Conservation (phyloP, 768 basidiomycete species). For the Mrakia blollopis region DNA sequence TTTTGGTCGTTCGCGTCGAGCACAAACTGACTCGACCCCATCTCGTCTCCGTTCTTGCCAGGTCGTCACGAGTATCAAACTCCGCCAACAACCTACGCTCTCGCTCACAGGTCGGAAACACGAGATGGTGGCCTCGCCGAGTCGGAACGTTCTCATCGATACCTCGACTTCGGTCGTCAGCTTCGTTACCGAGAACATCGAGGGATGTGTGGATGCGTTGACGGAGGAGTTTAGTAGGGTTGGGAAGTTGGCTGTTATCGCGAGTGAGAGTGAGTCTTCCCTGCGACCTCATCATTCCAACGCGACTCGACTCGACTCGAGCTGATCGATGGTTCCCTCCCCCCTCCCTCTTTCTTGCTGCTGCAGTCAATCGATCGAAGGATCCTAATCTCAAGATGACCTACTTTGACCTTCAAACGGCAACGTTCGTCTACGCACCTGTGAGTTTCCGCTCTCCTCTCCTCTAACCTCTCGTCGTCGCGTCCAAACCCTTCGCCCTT, state of each 20-base stretch:
- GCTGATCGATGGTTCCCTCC: neutral
- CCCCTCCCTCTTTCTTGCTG: conserved; percentile 6
- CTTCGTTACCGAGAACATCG: conserved; percentile 78
- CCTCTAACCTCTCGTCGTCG: neutral
- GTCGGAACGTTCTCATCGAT: conserved; percentile 82
- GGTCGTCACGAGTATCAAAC: conserved; percentile 83
- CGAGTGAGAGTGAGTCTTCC: conserved; percentile 63
- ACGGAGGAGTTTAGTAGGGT: conserved; percentile 88
- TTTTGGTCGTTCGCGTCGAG: too few relatives aligned
- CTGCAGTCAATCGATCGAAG: conserved; percentile 78
- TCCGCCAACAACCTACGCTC: conserved; percentile 44
- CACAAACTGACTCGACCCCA: too few relatives aligned
- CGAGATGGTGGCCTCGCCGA: conserved; percentile 62
- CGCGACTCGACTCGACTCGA: neutral
- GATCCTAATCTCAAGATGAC: conserved; percentile 68
- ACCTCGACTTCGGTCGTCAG: conserved; percentile 81
- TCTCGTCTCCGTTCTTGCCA: conserved; percentile 37
- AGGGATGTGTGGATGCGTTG: conserved; percentile 84
- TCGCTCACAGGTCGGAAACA: conserved; percentile 32
- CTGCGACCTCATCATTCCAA: neutral
- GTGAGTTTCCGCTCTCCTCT: conserved; percentile 28
- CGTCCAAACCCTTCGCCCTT: too few relatives aligned
- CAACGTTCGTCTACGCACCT: conserved; percentile 69
- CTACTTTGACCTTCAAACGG: conserved; percentile 85
- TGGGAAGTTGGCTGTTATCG: conserved; percentile 89